Conservation (phyloP, 306 rosid species). For the Prosopis cineraria region DNA sequence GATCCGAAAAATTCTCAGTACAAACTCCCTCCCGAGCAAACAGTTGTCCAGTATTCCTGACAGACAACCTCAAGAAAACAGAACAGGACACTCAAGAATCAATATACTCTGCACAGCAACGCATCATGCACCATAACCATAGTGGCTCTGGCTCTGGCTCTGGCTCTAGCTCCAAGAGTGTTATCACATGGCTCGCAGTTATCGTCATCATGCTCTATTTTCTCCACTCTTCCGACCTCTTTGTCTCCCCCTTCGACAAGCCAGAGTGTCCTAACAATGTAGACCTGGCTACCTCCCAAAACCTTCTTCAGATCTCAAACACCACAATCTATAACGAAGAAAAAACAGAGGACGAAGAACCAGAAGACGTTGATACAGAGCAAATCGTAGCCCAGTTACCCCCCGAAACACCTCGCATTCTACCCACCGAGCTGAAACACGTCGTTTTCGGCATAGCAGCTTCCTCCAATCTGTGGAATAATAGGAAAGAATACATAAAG, state of each 20-base stretch:
- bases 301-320: constrained; percentile 37
- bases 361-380: not conserved
- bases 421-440: constrained; percentile 59
- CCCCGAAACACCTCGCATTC: constrained; percentile 26
- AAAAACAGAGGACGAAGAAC: not conserved
- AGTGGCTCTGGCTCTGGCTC: constrained; percentile 29
- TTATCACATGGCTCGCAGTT: constrained; percentile 55
- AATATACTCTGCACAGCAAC: not conserved
- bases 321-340: not conserved
- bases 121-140: not conserved
- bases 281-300: constrained; percentile 26
- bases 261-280: constrained; percentile 36
- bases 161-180: constrained; percentile 36
- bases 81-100: not conserved
- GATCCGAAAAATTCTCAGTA: constrained; percentile 53
- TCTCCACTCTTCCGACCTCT: constrained; percentile 56
- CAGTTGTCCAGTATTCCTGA: not conserved
- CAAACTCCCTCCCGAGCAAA: not conserved
- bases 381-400: not conserved
- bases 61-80: constrained; percentile 15
- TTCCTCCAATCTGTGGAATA: constrained; percentile 66
- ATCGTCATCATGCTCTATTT: constrained; percentile 44
- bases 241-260: constrained; percentile 40
- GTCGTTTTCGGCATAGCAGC: constrained; percentile 83
- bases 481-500: constrained; percentile 76